Base-by-base conservation (phyloP, 1,284 basidiomycete species). In the Sanguinoderma infundibulare region DNA sequence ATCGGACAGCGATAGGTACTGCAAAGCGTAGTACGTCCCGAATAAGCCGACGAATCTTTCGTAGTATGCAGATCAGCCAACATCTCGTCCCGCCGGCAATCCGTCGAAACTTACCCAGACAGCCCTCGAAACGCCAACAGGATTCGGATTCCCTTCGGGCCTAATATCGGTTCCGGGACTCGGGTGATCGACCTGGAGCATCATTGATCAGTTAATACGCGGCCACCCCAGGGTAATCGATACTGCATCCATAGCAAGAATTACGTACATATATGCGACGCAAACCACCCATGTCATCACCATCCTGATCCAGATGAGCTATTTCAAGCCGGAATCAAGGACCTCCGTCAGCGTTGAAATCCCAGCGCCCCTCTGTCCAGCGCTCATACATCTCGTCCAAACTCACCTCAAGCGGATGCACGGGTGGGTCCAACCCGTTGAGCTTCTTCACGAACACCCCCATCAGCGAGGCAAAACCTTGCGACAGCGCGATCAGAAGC, bases 21-120 rank as follows among this genome's bases (percentile, higher is more conserved):
- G 80, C 15, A 93, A 76, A 0, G 87, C 84, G 70, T 86, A 90
- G 73, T 93, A 94, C 0, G 86, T 77, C 28, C 82, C 87, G 65
- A 84, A 85, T 17, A 90, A 76, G 0, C 84, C 85, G 61, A 87
- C 79, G 66, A 87, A 87, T 14, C 84, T 87, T 53, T 7, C 5
- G 10, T 9, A 22, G 28, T 6, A 36, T 3, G 24, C 24, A 3
- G 12, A 14, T 39, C 52, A 53, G 15, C 30, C 26, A 38, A 9
- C 1, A 28, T n/a, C 2, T 20, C 7, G 24, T 26, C 26, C n/a
- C 12, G 20, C 1, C 24, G 4, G 15, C n/a, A 14, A 12, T 24
- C 5, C 22, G 14, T 10, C 17, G 14, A 36, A n/a, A 55, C 58
- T 26, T 8, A 60, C 63, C 63, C 63, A 1, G 60, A 44, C 5